Base-by-base conservation (phyloP, 352 stramenopile species). In the Achlya hypogyna region DNA sequence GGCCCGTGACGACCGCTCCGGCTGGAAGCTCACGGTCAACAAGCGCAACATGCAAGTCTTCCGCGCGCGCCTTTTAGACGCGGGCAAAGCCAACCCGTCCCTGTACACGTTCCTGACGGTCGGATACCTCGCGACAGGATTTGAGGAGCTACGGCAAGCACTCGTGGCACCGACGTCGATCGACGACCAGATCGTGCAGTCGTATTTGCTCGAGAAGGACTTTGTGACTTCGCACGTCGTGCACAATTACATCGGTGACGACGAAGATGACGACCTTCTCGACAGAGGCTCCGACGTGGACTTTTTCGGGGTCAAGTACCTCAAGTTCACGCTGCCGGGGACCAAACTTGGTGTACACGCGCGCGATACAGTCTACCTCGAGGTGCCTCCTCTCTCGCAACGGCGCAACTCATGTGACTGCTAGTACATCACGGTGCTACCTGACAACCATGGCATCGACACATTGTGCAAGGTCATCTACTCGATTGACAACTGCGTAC, bases 31-130 rank as follows among this genome's bases (percentile, higher is more conserved):
- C 23, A 67, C 60, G 0, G 60, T 67, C 4, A 67, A 67, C 51
- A 67, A 67, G 32, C 60, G 60, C 45, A 67, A 67, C 51, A 67
- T 67, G 60, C 60, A 67, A 52, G 60, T 67, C 6, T 67, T 67
- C 42, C 60, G 60, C 14, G 22, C 51, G 6, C 22, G 31, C 10
- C 25, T 28, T 0, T 22, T 22, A 49, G 25, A 27, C 5, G 29
- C 25, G 16, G 42, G 23, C 23, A 40, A 40, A 58, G 25, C 23
- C 22, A 27, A n/a, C 31, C 27, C 40, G 12, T 67, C 60, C 9
- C 43, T 58, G 5, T 67, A 45, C 27, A 67, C 60, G 23, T 67
- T 67, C 34, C 32, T 67, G 28, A 67, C 40, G 4, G 60, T 67
- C 4, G 60, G 60, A 9, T 67, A 67, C 35, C 51, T 67, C 45